Conservation (phyloP, 768 basidiomycete genomes). For the Russula abietina region DNA sequence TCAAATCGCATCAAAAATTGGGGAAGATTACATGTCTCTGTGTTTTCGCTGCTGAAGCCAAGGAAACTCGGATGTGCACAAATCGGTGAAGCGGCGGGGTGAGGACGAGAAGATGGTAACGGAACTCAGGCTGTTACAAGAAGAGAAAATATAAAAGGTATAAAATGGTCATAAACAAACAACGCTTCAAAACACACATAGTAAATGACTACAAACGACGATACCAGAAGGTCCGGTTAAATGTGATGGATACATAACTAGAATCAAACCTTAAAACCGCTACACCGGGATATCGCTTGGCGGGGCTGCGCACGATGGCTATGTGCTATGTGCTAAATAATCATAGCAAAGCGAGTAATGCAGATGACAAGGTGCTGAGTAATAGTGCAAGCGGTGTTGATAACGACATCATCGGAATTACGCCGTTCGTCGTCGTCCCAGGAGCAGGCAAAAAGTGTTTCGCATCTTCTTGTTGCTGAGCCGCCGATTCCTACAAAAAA, state of each 20-base stretch:
- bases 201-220: not conserved
- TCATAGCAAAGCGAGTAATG: conserved; percentile 5
- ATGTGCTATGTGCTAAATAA: not conserved
- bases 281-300: not conserved
- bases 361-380: not conserved
- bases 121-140: too few species aligned
- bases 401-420: not conserved
- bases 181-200: not conserved
- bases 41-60: too few species aligned
- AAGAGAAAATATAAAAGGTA: too few species aligned
- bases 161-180: not conserved
- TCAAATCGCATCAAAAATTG: too few species aligned
- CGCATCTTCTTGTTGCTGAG: conserved; percentile 48
- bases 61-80: too few species aligned
- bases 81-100: too few species aligned
- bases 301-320: not conserved
- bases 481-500: conserved; percentile 47
- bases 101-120: too few species aligned
- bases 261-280: too few species aligned
- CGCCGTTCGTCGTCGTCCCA: conserved; percentile 42
- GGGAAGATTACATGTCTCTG: too few species aligned
- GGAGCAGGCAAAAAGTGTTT: conserved; percentile 57
- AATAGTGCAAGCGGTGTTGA: conserved; percentile 2
- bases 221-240: too few species aligned
- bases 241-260: not conserved